phyloP scores from a whole-genome alignment of 2,329 filamentous ascomycete genomes.

The Aspergillus alliaceus region DNA sequence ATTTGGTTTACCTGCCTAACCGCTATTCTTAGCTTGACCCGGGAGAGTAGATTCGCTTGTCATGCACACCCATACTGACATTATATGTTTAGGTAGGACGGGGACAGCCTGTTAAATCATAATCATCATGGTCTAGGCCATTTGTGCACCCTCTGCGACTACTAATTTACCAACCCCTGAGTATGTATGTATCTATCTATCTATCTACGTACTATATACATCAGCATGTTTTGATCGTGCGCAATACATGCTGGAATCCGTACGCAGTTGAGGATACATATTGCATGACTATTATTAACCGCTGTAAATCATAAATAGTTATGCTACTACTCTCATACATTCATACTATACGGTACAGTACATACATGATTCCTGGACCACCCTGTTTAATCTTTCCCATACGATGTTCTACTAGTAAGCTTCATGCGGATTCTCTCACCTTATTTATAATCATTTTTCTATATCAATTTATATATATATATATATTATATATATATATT shows the following conservation, averaged over 20 bases:
- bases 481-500: not conserved
- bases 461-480: not conserved
- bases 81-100: not conserved
- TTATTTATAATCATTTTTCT: not conserved
- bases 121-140: not conserved
- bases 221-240: not conserved
- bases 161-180: not conserved
- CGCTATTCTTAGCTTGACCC: conserved; percentile 4
- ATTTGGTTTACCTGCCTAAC: not conserved
- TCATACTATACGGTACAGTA: not conserved
- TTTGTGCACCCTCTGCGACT: not conserved
- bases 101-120: not conserved
- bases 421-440: not conserved
- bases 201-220: not conserved
- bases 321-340: not conserved
- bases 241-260: not conserved
- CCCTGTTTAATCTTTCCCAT: not conserved
- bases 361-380: not conserved
- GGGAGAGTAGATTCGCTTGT: not conserved
- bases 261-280: not conserved
- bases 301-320: not conserved
- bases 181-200: too few relatives aligned
- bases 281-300: not conserved
- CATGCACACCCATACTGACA: not conserved
- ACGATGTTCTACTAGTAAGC: not conserved